Evolutionary conservation across 2,329 filamentous ascomycete species (phyloP).

Genomic region (Exserohilum turcica): DNA sequence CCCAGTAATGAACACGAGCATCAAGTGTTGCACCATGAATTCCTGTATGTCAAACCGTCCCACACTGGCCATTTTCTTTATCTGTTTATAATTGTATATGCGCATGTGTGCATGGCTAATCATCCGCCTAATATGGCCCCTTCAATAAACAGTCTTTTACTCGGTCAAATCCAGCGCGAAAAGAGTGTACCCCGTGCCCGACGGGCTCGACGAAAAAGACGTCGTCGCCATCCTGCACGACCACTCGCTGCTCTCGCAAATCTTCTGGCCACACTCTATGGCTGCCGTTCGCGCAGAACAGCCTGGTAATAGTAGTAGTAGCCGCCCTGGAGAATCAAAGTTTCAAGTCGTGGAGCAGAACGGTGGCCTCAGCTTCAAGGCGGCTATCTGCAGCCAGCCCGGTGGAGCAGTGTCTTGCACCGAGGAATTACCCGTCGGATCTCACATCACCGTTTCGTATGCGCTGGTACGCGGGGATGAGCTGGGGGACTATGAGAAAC

Average conservation of each 20-base stretch:
- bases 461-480: not conserved
- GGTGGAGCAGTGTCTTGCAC: too few relatives aligned
- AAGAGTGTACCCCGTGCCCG: not conserved
- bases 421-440: not conserved
- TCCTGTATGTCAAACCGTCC: too few relatives aligned
- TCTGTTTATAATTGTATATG: too few relatives aligned
- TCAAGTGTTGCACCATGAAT: too few relatives aligned
- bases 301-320: too few relatives aligned
- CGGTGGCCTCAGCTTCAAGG: not conserved
- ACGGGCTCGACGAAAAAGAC: not conserved
- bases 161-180: not conserved
- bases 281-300: not conserved
- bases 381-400: not conserved
- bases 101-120: not conserved
- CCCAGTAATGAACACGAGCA: too few relatives aligned
- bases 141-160: not conserved
- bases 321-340: not conserved
- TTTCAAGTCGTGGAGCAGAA: not conserved
- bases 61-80: too few relatives aligned
- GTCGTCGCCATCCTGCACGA: not conserved
- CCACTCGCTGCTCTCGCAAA: not conserved
- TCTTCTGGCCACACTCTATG: slow-evolving; percentile 1
- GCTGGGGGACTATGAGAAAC: not conserved
- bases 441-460: not conserved
- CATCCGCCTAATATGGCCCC: too few relatives aligned